A percentile compares a stretch with the other conserved stretches of the same genome.
Evolutionary conservation across 306 rosid genomes (phyloP).

Genomic region (Trifolium pratense): DNA sequence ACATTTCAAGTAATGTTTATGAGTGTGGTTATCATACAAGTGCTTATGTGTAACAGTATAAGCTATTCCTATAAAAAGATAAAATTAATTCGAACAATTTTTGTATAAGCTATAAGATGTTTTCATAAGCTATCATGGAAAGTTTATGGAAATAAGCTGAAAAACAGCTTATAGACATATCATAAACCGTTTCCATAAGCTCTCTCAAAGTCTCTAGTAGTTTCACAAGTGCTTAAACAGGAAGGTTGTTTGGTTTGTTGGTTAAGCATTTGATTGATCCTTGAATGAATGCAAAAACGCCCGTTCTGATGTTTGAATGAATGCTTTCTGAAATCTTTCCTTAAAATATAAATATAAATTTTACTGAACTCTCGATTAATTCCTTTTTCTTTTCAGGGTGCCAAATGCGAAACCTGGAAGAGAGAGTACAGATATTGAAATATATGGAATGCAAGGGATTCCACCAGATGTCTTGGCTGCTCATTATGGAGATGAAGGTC

Average conservation of each 20-base stretch:
- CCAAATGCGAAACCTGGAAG: conserved; percentile 95
- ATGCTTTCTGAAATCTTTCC: background rate
- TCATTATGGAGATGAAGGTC: conserved; percentile 97
- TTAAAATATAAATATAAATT: background rate
- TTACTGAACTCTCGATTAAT: background rate
- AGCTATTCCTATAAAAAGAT: background rate
- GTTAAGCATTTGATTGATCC: background rate
- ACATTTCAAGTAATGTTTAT: too few species aligned
- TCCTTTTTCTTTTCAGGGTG: conserved; percentile 58
- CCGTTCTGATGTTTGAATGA: background rate
- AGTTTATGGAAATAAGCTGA: background rate
- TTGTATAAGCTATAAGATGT: background rate
- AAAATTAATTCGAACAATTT: background rate
- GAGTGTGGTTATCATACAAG: background rate
- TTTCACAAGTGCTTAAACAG: background rate
- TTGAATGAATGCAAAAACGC: background rate
- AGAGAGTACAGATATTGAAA: conserved; percentile 92
- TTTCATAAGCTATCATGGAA: background rate
- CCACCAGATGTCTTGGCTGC: conserved; percentile 90
- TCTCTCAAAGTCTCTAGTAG: background rate
- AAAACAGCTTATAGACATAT: background rate
- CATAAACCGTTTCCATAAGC: background rate
- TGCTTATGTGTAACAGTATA: background rate
- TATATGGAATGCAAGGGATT: conserved; percentile 99
- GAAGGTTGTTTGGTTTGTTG: background rate